Evolutionary conservation across 192 early-diverging fungal genomes (phyloP).

Genomic region (Mortierella claussenii): DNA sequence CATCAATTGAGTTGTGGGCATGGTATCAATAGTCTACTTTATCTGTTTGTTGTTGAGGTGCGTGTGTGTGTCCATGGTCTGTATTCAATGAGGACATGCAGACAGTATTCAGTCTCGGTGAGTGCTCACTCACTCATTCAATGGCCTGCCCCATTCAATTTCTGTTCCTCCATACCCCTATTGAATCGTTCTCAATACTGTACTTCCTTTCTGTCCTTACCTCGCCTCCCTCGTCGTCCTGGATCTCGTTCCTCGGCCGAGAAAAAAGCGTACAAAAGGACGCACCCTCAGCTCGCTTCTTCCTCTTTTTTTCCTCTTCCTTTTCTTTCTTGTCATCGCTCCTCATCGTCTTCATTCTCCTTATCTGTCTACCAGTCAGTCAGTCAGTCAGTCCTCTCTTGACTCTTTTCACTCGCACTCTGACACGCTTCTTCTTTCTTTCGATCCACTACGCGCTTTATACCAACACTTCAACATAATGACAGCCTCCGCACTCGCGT

Average conservation of each 20-base stretch:
- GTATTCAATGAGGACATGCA: background rate
- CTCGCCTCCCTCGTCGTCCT: no score
- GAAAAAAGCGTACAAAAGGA: constrained; percentile 5
- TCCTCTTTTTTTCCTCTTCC: background rate
- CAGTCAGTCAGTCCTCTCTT: no score
- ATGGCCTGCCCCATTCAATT: background rate
- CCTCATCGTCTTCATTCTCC: background rate
- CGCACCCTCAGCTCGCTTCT: background rate
- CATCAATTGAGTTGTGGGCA: background rate
- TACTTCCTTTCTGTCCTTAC: background rate
- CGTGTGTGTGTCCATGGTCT: background rate
- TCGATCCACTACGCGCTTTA: background rate
- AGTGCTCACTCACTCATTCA: background rate
- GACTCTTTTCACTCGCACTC: background rate
- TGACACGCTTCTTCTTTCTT: background rate
- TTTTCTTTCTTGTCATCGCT: background rate
- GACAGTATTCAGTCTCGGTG: background rate
- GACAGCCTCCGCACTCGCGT: constrained; percentile 48
- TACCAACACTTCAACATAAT: constrained; percentile 16
- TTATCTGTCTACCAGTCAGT: background rate
- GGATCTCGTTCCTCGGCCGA: no score
- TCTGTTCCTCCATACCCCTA: background rate
- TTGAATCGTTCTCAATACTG: background rate
- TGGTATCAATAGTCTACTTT: background rate
- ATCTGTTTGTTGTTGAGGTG: background rate